phyloP scores from a whole-genome alignment of 257 asterid genomes.

The Cordia subcordata region DNA sequence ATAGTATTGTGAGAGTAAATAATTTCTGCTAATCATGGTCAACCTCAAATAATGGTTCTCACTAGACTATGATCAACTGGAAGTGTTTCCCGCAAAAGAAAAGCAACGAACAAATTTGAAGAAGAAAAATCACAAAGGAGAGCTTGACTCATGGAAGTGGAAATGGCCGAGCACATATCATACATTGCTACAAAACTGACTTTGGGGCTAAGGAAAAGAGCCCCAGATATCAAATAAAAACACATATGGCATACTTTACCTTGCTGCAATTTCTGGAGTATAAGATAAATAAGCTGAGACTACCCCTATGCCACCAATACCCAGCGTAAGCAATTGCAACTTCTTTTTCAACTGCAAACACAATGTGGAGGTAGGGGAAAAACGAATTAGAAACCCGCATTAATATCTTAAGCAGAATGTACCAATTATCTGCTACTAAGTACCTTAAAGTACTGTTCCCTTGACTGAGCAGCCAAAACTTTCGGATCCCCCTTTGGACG shows the following conservation, averaged over 20 bases:
- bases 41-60: not conserved
- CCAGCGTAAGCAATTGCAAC: conserved; percentile 71
- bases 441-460: conserved; percentile 84
- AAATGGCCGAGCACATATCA: no score
- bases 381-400: conserved; percentile 10
- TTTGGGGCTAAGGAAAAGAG: no score
- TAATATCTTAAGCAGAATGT: not conserved
- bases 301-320: conserved; percentile 74
- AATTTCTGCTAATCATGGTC: not conserved
- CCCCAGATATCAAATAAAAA: not conserved
- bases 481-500: conserved; percentile 74
- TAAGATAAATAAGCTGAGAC: conserved; percentile 74
- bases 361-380: not conserved
- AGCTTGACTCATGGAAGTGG: not conserved
- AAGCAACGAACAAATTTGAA: not conserved
- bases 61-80: not conserved
- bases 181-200: no score
- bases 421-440: not conserved
- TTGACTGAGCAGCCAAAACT: conserved; percentile 77
- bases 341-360: conserved; percentile 66
- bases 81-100: not conserved
- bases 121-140: no score
- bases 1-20: not conserved
- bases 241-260: conserved; percentile 32
- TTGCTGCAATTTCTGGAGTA: conserved; percentile 77